Evolutionary conservation across 2,329 filamentous ascomycete species (phyloP).

Genomic region (Alternaria conjuncta): DNA sequence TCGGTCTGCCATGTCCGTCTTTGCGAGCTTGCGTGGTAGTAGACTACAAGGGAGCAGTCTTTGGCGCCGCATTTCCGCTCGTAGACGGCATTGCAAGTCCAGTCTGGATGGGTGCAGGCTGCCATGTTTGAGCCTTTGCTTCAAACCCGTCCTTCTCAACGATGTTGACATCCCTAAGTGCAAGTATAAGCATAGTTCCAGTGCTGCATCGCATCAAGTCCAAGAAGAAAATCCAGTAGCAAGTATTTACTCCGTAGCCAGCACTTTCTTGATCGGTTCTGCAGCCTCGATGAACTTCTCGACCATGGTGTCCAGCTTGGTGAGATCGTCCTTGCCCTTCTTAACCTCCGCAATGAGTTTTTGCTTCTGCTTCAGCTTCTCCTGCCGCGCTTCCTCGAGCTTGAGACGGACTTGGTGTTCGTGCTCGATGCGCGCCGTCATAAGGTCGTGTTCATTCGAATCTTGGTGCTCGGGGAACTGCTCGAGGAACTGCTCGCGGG

Average conservation of each 20-base stretch:
- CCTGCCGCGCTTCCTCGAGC: constrained; percentile 81
- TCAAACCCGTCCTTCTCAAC: background rate
- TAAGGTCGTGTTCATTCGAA: constrained; percentile 78
- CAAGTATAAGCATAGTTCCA: background rate
- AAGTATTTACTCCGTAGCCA: constrained; percentile 69
- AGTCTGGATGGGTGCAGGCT: background rate
- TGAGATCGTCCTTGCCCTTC: constrained; percentile 90
- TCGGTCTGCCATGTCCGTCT: background rate
- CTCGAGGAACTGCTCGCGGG: constrained; percentile 79
- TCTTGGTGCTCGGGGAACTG: constrained; percentile 76
- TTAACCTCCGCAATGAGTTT: constrained; percentile 79
- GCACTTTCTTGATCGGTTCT: constrained; percentile 85
- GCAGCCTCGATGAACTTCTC: constrained; percentile 94
- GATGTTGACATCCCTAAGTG: background rate
- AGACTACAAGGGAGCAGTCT: background rate
- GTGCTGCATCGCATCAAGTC: background rate
- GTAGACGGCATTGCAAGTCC: background rate
- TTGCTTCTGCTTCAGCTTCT: constrained; percentile 68
- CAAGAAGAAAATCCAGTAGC: background rate
- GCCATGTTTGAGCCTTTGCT: background rate
- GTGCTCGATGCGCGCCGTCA: constrained; percentile 89
- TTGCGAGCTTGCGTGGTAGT: background rate
- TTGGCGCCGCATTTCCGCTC: background rate
- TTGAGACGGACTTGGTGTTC: constrained; percentile 84
- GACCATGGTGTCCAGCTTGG: constrained; percentile 86